Conservation (phyloP, 148 eudicot genomes). For the Rhododendron simsii region DNA sequence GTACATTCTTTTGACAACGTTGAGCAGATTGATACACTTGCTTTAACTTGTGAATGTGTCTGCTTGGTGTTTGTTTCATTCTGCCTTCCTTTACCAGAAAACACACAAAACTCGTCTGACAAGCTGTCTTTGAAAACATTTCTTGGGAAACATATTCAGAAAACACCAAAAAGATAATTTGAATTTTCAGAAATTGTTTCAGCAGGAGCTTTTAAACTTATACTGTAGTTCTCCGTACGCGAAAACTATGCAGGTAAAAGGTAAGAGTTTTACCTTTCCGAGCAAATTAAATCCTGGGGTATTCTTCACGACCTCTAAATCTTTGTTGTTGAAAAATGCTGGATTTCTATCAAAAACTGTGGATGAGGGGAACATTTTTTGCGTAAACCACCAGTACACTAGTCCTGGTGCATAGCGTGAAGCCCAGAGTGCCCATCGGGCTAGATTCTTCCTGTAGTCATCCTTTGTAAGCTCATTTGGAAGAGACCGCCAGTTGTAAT, state of each 20-base stretch:
- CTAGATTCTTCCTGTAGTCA: conserved; percentile 55
- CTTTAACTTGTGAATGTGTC: too few species aligned
- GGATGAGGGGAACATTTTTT: conserved; percentile 48
- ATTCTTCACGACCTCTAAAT: conserved; percentile 51
- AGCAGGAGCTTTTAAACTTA: background rate
- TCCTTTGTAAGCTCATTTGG: conserved; percentile 43
- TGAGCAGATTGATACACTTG: background rate
- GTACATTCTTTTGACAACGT: background rate
- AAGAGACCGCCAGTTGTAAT: conserved; percentile 63
- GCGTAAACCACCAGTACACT: conserved; percentile 68
- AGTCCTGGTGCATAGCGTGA: conserved; percentile 47
- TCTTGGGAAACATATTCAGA: background rate
- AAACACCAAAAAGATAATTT: background rate
- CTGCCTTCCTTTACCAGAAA: background rate
- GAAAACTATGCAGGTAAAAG: background rate
- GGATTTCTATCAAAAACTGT: conserved; percentile 57
- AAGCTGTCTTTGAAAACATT: background rate
- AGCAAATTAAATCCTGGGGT: conserved; percentile 65
- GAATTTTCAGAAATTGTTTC: background rate
- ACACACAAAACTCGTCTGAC: background rate
- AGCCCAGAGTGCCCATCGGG: conserved; percentile 29
- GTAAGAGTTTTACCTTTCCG: conserved; percentile 33
- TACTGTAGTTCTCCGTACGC: background rate
- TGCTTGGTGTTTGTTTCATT: background rate
- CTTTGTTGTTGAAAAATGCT: conserved; percentile 47